Conservation (phyloP, 2,329 filamentous ascomycete species). For the Pseudopithomyces maydicus region DNA sequence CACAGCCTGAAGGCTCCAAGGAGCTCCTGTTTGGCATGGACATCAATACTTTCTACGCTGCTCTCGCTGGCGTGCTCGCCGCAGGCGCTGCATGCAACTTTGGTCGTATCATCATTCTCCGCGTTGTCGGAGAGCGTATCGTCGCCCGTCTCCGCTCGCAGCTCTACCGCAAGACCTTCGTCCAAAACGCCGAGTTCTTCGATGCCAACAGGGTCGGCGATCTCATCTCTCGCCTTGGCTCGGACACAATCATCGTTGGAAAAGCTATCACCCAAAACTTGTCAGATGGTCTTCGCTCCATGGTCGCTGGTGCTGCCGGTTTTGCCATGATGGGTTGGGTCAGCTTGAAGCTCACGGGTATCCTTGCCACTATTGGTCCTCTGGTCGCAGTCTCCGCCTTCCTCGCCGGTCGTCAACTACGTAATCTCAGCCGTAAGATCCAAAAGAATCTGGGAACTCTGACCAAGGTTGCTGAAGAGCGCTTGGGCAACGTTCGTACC, state of each 20-base stretch:
- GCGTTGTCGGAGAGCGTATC: conserved; percentile 93
- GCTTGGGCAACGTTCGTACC: conserved; percentile 94
- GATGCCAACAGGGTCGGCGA: conserved; percentile 97
- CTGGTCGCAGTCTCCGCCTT: conserved; percentile 90
- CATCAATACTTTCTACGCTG: conserved; percentile 85
- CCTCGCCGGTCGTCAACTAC: conserved; percentile 86
- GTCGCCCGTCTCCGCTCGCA: conserved; percentile 87
- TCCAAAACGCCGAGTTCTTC: conserved; percentile 99
- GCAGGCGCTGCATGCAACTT: conserved; percentile 91
- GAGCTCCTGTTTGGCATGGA: conserved; percentile 81
- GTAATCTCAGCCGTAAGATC: conserved; percentile 88
- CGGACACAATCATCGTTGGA: conserved; percentile 95
- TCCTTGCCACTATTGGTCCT: conserved; percentile 85
- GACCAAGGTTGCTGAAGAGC: conserved; percentile 97
- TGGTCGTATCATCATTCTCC: conserved; percentile 86
- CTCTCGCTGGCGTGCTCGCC: conserved; percentile 73
- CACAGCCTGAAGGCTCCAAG: conserved; percentile 67
- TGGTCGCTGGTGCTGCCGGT: conserved; percentile 88
- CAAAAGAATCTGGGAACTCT: conserved; percentile 91
- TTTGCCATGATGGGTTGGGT: conserved; percentile 96
- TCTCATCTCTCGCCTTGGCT: conserved; percentile 91
- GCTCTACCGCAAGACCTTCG: conserved; percentile 87
- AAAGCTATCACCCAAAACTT: conserved; percentile 98
- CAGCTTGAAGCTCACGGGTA: conserved; percentile 84
- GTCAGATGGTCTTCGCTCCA: conserved; percentile 88